Percentiles rank a stretch among this genome's conserved stretches.
Conservation (phyloP, 805 yeast genomes). For the Metschnikowia amazonensis region DNA sequence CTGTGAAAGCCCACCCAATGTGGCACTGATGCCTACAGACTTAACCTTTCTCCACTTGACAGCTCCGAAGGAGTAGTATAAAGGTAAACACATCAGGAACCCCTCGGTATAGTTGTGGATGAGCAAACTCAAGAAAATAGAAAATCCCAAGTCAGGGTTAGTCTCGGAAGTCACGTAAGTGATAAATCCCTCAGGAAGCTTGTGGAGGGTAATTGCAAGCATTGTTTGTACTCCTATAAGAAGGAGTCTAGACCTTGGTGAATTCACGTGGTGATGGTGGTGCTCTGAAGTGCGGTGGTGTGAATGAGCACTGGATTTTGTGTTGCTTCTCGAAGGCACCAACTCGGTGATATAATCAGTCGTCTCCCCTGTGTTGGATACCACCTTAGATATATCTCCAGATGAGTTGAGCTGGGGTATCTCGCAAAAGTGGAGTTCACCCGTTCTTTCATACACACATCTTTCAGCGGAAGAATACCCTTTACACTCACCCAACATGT, state of each 20-base stretch:
- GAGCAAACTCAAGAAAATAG: constrained; percentile 78
- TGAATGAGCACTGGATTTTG: constrained; percentile 6
- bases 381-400: not conserved
- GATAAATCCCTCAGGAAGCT: constrained; percentile 92
- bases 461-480: constrained; percentile 45
- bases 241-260: constrained; percentile 73
- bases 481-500: constrained; percentile 42
- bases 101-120: constrained; percentile 94
- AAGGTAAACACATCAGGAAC: constrained; percentile 86
- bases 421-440: constrained; percentile 37
- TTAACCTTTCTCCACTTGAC: constrained; percentile 41
- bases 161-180: constrained; percentile 78
- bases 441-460: constrained; percentile 20
- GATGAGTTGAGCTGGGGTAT: constrained; percentile 27
- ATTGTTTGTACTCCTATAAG: constrained; percentile 90
- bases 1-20: constrained; percentile 80
- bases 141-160: constrained; percentile 57
- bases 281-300: constrained; percentile 26
- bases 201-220: constrained; percentile 81
- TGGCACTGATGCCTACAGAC: constrained; percentile 62
- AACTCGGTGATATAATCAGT: not conserved
- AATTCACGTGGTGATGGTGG: constrained; percentile 77
- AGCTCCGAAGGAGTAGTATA: constrained; percentile 63
- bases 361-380: not conserved
- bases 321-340: not conserved